Evolutionary conservation across 106 monocot species (phyloP).

Genomic region (Allium cepa): DNA sequence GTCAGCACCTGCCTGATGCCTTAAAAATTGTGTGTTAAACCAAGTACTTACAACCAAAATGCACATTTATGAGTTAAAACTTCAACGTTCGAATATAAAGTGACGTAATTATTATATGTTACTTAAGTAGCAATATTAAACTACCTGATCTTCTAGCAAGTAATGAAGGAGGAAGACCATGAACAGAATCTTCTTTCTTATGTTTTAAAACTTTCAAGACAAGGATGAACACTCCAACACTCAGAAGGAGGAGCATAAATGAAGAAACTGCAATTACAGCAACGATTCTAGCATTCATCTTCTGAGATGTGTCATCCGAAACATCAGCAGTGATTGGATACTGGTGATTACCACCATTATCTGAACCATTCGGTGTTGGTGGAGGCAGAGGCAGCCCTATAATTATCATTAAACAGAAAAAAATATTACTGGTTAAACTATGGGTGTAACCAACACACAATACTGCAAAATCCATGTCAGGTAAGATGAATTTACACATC

Average conservation of each 20-base stretch:
- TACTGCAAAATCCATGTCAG: not conserved
- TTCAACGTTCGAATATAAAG: not conserved
- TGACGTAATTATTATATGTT: not conserved
- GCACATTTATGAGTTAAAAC: not conserved
- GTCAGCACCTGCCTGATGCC: too few relatives aligned
- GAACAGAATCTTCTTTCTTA: slow-evolving; percentile 16
- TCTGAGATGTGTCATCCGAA: slow-evolving; percentile 24
- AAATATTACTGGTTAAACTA: too few relatives aligned
- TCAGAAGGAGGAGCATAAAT: slow-evolving; percentile 32
- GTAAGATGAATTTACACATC: too few relatives aligned
- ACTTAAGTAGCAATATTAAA: not conserved
- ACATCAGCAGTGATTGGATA: slow-evolving; percentile 74
- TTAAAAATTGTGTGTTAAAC: not conserved
- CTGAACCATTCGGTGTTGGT: slow-evolving; percentile 20
- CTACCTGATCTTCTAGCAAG: slow-evolving; percentile 59
- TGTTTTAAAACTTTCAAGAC: slow-evolving; percentile 38
- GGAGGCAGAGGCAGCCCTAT: slow-evolving; percentile 77
- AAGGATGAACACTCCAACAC: slow-evolving; percentile 25
- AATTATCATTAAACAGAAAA: not conserved
- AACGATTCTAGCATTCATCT: slow-evolving; percentile 63
- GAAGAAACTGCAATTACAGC: slow-evolving; percentile 48
- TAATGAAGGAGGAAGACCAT: slow-evolving; percentile 28
- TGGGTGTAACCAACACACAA: not conserved
- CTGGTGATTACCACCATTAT: slow-evolving; percentile 21
- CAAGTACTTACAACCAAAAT: not conserved